Conservation (phyloP, 1,284 basidiomycete species). For the Trichosporon inkin region DNA sequence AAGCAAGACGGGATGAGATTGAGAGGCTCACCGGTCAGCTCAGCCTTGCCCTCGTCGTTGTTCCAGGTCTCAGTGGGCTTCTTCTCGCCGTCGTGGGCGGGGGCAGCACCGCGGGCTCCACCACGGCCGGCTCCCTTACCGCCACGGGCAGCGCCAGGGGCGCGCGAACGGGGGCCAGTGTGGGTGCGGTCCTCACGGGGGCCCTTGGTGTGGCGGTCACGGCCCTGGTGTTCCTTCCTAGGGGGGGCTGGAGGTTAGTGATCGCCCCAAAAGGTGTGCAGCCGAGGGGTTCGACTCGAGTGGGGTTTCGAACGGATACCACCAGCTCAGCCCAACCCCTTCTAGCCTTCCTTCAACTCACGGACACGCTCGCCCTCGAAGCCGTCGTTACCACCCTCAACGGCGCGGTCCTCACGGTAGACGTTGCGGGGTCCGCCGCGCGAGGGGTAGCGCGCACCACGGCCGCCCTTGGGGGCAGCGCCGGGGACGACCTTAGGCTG, state of each 20-base stretch:
- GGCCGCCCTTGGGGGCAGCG: constrained; percentile 31
- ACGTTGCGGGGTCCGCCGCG: constrained; percentile 44
- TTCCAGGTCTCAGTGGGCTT: constrained; percentile 77
- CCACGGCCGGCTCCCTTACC: constrained; percentile 33
- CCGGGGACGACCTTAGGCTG: constrained; percentile 36
- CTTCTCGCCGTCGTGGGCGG: constrained; percentile 67
- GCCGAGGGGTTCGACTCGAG: not conserved
- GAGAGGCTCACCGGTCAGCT: constrained; percentile 59
- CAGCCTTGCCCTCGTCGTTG: constrained; percentile 72
- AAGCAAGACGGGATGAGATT: constrained; percentile 18
- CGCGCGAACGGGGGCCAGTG: constrained; percentile 35
- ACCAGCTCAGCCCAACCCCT: no score
- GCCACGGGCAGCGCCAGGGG: constrained; percentile 37
- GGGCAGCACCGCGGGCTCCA: constrained; percentile 23
- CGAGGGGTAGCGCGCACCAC: constrained; percentile 35
- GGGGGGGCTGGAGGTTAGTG: constrained; percentile 27
- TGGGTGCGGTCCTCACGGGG: constrained; percentile 38
- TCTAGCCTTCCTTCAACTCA: constrained; percentile 26
- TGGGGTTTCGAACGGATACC: not conserved
- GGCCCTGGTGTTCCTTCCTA: constrained; percentile 35
- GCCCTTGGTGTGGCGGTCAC: constrained; percentile 48
- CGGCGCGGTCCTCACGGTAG: constrained; percentile 29
- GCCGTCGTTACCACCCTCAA: constrained; percentile 33
- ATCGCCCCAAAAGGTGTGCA: not conserved
- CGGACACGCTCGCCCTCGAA: constrained; percentile 51